These are phyloP conservation scores for Bipolaris oryzae DNA, from an alignment of 2,329 filamentous ascomycete genomes.

Conservation along the genomic window DNA sequence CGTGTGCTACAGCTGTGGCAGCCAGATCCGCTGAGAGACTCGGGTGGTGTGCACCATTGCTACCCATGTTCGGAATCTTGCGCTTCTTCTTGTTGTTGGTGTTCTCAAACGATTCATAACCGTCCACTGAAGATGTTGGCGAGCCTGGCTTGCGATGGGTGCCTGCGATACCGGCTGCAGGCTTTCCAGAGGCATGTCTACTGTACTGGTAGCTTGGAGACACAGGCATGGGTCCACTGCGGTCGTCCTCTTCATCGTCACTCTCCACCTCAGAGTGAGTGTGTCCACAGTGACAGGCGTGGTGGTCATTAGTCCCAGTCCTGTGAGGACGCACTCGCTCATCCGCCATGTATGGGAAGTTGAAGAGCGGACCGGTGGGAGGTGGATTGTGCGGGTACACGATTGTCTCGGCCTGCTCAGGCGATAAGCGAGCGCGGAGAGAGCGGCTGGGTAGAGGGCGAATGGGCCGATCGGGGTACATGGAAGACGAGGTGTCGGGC, in stretches of 20 bases:
- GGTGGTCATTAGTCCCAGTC: conserved; percentile 61
- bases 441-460: conserved; percentile 88
- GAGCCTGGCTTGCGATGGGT: conserved; percentile 56
- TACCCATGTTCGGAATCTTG: conserved; percentile 91
- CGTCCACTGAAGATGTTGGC: conserved; percentile 75
- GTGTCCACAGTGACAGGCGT: conserved; percentile 54
- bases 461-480: conserved; percentile 90
- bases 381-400: conserved; percentile 79
- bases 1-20: conserved; percentile 63
- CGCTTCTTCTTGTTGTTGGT: conserved; percentile 99
- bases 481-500: conserved; percentile 76
- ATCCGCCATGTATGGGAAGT: conserved; percentile 61
- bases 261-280: conserved; percentile 61
- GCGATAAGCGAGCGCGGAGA: conserved; percentile 83
- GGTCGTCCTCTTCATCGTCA: conserved; percentile 62
- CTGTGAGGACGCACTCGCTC: conserved; percentile 39
- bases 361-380: conserved; percentile 75
- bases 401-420: conserved; percentile 81
- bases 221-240: conserved; percentile 49
- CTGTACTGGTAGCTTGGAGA: conserved; percentile 50
- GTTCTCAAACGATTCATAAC: conserved; percentile 97
- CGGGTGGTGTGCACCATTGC: conserved; percentile 63
- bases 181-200: conserved; percentile 36
- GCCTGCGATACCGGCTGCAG: conserved; percentile 34
- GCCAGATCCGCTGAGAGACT: conserved; percentile 68